Evolutionary conservation across 1,284 basidiomycete genomes (phyloP).

Genomic region (Takashimella koratensis): DNA sequence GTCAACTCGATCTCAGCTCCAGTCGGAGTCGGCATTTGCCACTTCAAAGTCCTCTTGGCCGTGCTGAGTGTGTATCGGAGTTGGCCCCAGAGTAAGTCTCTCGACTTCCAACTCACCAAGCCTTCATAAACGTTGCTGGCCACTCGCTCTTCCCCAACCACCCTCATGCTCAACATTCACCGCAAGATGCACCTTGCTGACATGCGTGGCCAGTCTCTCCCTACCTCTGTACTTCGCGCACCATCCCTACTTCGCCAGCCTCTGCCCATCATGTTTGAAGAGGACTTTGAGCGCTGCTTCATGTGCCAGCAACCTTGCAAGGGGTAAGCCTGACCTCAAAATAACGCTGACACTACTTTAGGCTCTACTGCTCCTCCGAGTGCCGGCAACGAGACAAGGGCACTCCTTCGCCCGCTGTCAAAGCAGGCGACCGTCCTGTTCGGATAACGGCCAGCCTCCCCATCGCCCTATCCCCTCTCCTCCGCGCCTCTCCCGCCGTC

Average conservation of each 20-base stretch:
- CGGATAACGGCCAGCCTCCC: constrained; percentile 40
- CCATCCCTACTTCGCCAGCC: constrained; percentile 3
- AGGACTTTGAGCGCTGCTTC: constrained; percentile 44
- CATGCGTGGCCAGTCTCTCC: neutral
- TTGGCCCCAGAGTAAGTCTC: too few relatives aligned
- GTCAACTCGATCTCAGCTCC: neutral
- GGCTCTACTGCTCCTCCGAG: constrained; percentile 45
- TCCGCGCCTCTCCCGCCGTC: constrained; percentile 26
- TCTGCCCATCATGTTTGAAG: constrained; percentile 43
- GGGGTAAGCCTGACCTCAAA: constrained; percentile 23
- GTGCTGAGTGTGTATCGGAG: neutral
- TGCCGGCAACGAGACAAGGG: constrained; percentile 42
- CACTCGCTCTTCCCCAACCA: neutral
- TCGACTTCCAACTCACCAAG: neutral
- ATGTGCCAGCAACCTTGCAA: constrained; percentile 42
- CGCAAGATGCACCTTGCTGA: neutral
- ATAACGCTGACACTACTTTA: constrained; percentile 9
- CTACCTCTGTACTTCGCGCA: neutral
- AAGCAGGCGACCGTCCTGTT: constrained; percentile 18
- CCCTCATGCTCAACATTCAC: neutral
- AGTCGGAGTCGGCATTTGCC: neutral
- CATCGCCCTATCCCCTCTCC: constrained; percentile 29
- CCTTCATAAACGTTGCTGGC: neutral
- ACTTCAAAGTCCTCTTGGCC: neutral
- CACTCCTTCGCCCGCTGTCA: constrained; percentile 21